Conservation (phyloP, 2,329 filamentous ascomycete genomes). For the Penicillium oxalicum region DNA sequence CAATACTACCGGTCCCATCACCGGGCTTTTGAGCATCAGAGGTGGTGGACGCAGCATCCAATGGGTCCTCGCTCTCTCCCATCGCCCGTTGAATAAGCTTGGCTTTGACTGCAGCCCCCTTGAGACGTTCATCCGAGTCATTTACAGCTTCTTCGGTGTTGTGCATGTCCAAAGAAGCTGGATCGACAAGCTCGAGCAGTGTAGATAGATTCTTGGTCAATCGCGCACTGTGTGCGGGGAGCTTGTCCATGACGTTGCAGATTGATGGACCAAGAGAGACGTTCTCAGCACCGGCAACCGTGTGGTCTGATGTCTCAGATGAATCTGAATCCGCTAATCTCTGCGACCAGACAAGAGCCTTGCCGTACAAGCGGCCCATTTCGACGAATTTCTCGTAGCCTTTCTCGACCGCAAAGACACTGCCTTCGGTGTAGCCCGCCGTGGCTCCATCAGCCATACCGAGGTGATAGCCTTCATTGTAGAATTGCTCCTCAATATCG, state of each 20-base stretch:
- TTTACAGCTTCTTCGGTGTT: conserved; percentile 87
- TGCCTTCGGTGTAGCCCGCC: conserved; percentile 79
- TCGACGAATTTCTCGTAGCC: conserved; percentile 89
- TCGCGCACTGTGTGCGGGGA: conserved; percentile 54
- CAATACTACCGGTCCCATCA: conserved; percentile 42
- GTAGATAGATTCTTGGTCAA: conserved; percentile 70
- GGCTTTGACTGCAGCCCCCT: conserved; percentile 73
- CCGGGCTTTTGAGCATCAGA: conserved; percentile 26
- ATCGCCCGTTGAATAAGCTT: conserved; percentile 75
- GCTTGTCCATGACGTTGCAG: conserved; percentile 38
- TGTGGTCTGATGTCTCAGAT: conserved; percentile 8
- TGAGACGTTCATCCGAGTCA: conserved; percentile 84
- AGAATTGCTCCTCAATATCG: conserved; percentile 63
- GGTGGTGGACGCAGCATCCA: conserved; percentile 23
- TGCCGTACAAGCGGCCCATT: conserved; percentile 71
- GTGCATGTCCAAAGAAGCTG: conserved; percentile 66
- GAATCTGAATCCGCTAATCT: conserved; percentile 47
- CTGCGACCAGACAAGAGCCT: conserved; percentile 76
- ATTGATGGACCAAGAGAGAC: conserved; percentile 25
- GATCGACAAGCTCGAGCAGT: conserved; percentile 72
- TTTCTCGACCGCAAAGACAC: conserved; percentile 82
- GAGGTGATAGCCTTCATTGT: conserved; percentile 71
- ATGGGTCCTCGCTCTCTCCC: conserved; percentile 41
- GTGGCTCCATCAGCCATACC: conserved; percentile 69
- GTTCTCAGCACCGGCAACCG: conserved; percentile 6